Evolutionary conservation across 495 filamentous ascomycete genomes (phyloP), one percentile per base, ranked within the genome.

Genomic region (Filosporella fistucella): DNA sequence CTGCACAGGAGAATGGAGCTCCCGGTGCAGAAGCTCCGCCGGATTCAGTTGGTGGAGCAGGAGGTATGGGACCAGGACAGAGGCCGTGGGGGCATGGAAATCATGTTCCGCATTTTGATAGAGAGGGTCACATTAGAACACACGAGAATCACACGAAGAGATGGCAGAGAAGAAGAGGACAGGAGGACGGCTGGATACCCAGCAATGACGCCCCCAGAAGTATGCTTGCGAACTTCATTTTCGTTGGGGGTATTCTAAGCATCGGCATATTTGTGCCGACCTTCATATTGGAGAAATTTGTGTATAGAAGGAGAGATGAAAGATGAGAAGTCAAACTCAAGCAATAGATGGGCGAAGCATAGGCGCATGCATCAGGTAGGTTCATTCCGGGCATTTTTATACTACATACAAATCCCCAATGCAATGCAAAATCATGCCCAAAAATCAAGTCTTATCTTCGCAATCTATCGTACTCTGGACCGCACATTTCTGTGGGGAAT

Each of bases 81-180:
- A 49, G 60, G 18, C 68, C 71, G 14, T 66, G 54, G 53, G 55
- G 55, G 21, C 39, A 45, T 13, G 42, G 39, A 9, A 45, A 51
- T 45, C 69, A 81, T 18, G 69, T 85, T 3, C 64, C 72, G 55
- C 74, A 87, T 74, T 85, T 82, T 36, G 75, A 84, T 67, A 75
- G 79, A 8, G 69, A 71, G 33, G 77, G 77, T 14, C 88, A 94
- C 65, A 84, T 81, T 52, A 70, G 78, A 50, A 84, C 77, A 29
- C 85, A 82, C 22, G 49, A 58, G 56, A 65, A 74, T 47, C 77
- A 81, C 40, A 74, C 88, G 60, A 75, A 89, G 60, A 62, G 62
- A 56, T 66, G 78, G 39, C 60, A 72, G 40, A 40, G 63, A 43
- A 58, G 61, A 42, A 68, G 77, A 42, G 62, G 60, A 28, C 46